These are phyloP conservation scores for Rehmannia glutinosa DNA, from an alignment of 257 asterid species.

Conservation along the genomic window DNA sequence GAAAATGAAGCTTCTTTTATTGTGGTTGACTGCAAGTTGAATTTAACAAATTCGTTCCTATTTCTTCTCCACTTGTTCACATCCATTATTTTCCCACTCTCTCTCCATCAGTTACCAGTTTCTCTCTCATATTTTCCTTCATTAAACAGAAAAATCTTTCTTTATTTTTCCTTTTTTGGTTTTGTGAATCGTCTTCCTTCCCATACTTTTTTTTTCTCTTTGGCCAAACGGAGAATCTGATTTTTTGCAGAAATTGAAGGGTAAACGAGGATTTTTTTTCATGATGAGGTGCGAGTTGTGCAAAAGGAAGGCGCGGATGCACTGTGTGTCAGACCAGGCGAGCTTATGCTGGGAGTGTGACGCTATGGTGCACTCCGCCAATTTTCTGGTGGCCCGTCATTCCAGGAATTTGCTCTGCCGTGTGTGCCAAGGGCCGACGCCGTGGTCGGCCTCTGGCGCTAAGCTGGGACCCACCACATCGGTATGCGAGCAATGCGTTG, in stretches of 20 bases:
- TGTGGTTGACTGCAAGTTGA: constrained; percentile 24
- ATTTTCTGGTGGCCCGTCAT: constrained; percentile 48
- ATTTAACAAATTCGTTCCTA: background rate
- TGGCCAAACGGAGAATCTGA: background rate
- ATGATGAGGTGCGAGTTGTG: constrained; percentile 50
- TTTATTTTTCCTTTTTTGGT: background rate
- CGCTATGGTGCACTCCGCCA: constrained; percentile 52
- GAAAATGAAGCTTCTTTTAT: background rate
- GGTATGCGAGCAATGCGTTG: constrained; percentile 21
- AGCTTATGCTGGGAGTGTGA: constrained; percentile 58
- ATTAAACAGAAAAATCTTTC: background rate
- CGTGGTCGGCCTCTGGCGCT: constrained; percentile 41
- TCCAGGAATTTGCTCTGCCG: constrained; percentile 35
- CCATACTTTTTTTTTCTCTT: background rate
- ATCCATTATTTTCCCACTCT: background rate
- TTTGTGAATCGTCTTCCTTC: constrained; percentile 1
- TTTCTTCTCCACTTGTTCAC: background rate
- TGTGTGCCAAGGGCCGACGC: constrained; percentile 34
- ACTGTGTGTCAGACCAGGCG: constrained; percentile 50
- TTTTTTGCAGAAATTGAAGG: background rate
- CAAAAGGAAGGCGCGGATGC: constrained; percentile 21
- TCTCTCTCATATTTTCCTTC: background rate
- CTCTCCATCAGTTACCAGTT: constrained; percentile 9
- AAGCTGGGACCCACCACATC: constrained; percentile 19
- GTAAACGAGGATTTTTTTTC: background rate